Evolutionary conservation across 2,329 filamentous ascomycete genomes (phyloP).

Genomic region (Cladosporium sphaerospermum): DNA sequence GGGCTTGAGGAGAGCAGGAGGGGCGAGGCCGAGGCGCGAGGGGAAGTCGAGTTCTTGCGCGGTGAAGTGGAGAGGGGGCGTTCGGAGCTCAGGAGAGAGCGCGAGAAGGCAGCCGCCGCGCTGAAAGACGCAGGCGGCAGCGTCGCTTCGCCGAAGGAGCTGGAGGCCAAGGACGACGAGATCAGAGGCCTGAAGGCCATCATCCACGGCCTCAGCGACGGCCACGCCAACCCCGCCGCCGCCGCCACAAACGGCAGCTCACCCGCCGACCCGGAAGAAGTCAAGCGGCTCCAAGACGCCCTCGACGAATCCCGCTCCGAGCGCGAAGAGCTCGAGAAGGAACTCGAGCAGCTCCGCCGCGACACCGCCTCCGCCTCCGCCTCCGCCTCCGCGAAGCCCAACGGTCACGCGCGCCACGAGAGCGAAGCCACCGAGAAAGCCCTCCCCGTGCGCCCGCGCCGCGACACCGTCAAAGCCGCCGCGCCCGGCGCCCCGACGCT

Average conservation of each 20-base stretch:
- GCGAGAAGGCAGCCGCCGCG: constrained; percentile 68
- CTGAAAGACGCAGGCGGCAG: constrained; percentile 47
- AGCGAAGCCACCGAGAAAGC: constrained; percentile 25
- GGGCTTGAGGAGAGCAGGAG: constrained; percentile 89
- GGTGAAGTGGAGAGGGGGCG: constrained; percentile 91
- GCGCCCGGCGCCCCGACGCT: not conserved
- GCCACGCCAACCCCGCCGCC: constrained; percentile 40
- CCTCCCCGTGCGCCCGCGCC: constrained; percentile 34
- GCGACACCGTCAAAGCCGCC: constrained; percentile 56
- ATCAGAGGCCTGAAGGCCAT: constrained; percentile 96
- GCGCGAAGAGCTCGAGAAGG: constrained; percentile 77
- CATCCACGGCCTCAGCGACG: constrained; percentile 87
- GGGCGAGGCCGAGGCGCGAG: constrained; percentile 89
- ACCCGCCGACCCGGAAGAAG: constrained; percentile 35
- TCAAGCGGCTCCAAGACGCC: constrained; percentile 52
- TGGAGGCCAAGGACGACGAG: constrained; percentile 94
- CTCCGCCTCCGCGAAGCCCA: constrained; percentile 33
- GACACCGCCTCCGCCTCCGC: constrained; percentile 13
- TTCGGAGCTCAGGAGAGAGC: constrained; percentile 79
- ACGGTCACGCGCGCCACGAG: constrained; percentile 33
- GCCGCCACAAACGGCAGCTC: constrained; percentile 19
- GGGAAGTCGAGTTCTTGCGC: constrained; percentile 89
- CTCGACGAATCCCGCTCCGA: constrained; percentile 72
- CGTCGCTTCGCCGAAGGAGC: constrained; percentile 53
- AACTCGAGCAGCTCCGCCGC: constrained; percentile 61